Conservation (phyloP, 192 early-diverging fungal species). For the Thoreauomyces humboldtii region DNA sequence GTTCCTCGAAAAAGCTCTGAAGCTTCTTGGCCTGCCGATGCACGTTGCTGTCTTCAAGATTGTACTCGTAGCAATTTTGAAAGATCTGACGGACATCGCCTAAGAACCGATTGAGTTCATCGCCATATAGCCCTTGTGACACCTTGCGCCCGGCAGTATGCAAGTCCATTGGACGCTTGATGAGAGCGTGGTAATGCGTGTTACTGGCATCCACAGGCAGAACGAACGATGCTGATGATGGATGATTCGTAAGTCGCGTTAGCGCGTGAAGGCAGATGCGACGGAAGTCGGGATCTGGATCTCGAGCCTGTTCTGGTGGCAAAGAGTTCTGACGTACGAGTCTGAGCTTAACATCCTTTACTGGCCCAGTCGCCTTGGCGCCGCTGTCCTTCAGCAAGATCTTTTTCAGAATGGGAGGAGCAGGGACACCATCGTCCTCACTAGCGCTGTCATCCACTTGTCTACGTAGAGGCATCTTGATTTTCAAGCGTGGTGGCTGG, state of each 20-base stretch:
- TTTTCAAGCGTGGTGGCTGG: conserved; percentile 46
- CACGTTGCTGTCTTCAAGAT: conserved; percentile 49
- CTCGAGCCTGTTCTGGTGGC: conserved; percentile 18
- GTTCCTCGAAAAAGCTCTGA: conserved; percentile 32
- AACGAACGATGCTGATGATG: conserved; percentile 32
- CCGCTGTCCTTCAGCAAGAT: conserved; percentile 8
- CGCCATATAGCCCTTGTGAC: conserved; percentile 47
- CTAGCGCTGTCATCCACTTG: conserved; percentile 24
- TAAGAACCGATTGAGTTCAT: conserved; percentile 49
- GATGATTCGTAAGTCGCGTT: conserved; percentile 32
- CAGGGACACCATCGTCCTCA: conserved; percentile 14
- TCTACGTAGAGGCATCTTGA: conserved; percentile 40
- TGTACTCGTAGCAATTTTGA: conserved; percentile 74
- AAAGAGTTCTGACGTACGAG: conserved; percentile 6
- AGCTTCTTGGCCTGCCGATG: conserved; percentile 32
- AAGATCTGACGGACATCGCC: conserved; percentile 66
- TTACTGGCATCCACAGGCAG: conserved; percentile 36
- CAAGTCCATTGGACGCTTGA: conserved; percentile 74
- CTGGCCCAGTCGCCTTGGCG: no score
- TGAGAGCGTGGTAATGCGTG: conserved; percentile 36
- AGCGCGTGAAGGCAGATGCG: conserved; percentile 11
- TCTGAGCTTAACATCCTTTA: conserved; percentile 27
- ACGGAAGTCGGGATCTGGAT: conserved; percentile 39
- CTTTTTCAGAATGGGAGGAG: not conserved
- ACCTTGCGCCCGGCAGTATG: conserved; percentile 62